These are phyloP conservation scores for Psilocybe cyanescens DNA, from an alignment of 768 basidiomycete genomes.

Conservation along the genomic window DNA sequence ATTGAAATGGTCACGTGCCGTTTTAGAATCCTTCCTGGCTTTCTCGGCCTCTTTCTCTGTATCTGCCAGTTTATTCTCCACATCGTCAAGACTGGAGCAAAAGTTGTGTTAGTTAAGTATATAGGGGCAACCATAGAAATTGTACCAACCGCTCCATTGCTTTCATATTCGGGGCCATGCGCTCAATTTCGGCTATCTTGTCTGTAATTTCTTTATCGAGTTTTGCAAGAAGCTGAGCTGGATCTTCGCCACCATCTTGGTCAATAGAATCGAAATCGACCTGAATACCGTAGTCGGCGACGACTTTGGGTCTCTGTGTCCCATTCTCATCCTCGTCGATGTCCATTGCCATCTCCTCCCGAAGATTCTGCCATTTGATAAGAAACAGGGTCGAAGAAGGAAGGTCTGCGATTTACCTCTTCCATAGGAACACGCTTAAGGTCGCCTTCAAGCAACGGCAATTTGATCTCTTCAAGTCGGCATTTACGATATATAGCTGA, in stretches of 20 bases:
- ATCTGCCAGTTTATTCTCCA: conserved; percentile 81
- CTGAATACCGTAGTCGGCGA: conserved; percentile 87
- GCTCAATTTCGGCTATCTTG: conserved; percentile 80
- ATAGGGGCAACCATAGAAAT: not conserved
- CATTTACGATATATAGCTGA: conserved; percentile 90
- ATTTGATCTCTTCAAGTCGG: conserved; percentile 86
- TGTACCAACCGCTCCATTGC: conserved; percentile 80
- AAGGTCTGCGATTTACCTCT: conserved; percentile 59
- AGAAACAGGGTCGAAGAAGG: not conserved
- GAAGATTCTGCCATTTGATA: conserved; percentile 59
- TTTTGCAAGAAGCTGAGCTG: conserved; percentile 65
- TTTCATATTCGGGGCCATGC: conserved; percentile 96
- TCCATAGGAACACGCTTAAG: conserved; percentile 93
- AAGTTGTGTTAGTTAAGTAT: not conserved
- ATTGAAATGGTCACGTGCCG: conserved; percentile 90
- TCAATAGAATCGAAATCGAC: conserved; percentile 82
- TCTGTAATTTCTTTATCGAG: conserved; percentile 76
- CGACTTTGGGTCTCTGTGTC: conserved; percentile 71
- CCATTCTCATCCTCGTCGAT: conserved; percentile 88
- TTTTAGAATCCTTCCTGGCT: conserved; percentile 87
- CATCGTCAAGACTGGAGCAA: conserved; percentile 69
- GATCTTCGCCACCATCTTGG: conserved; percentile 73
- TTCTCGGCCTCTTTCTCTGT: conserved; percentile 94
- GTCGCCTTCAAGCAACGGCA: conserved; percentile 78
- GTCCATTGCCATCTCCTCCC: conserved; percentile 90